Evolutionary conservation across 2,329 filamentous ascomycete species (phyloP), one percentile per base, ranked within the genome.

Genomic region (Bipolaris oryzae): DNA sequence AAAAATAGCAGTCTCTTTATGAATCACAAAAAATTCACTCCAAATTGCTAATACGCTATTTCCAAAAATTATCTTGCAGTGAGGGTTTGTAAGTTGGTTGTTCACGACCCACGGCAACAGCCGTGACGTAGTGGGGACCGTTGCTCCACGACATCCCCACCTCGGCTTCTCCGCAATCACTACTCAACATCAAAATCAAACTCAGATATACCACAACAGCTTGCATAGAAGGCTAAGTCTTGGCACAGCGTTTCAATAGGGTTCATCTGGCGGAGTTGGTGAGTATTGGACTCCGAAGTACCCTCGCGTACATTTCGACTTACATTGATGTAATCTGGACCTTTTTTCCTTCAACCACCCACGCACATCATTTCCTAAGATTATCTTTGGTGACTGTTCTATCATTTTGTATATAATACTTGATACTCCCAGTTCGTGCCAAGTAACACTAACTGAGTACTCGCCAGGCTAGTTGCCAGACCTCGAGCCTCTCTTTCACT

Each of bases 91-190:
- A 28, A 7, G n/a, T 16, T 33, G 42, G 10, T 16, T 20, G 16
- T 15, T 15, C 28, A 21, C 5, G n/a, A 15, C 39, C 33, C 18
- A 51, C 31, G 53, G 20, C 35, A 28, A 25, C 33, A 49, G 9
- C 35, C 44, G 38, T 37, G 45, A 47, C 47, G 37, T 53, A 43
- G 58, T 39, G 58, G 47, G 54, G 50, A 33, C 39, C n/a, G 25
- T 20, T 16, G 42, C 28, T 18, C 33, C 25, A 44, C 46, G 11
- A 38, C 44, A 13, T 33, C 48, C 53, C 54, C 54, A 57, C 54
- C 43, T 53, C 3, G 35, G n/a, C 23, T 38, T 35, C 57, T 21
- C 49, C 41, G 41, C 41, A 37, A 25, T 15, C 21, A 15, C 37
- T 34, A 51, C 18, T 31, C 39, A 5, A 16, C 35, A 39, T 43